phyloP scores from a whole-genome alignment of 768 basidiomycete species.

The Coprinopsis marcescibilis region DNA sequence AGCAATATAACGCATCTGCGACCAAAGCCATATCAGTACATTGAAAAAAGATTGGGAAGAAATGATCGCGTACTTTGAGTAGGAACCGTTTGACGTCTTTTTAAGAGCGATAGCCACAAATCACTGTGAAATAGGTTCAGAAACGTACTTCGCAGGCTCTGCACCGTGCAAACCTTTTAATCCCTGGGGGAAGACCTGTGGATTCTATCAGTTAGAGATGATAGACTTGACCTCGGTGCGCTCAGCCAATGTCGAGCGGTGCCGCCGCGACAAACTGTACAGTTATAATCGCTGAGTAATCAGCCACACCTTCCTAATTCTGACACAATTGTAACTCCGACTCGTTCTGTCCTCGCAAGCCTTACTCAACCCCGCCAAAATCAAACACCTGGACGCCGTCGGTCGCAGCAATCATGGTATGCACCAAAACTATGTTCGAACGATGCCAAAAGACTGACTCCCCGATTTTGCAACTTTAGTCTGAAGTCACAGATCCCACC shows the following conservation, averaged over 20 bases:
- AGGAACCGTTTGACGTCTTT: conserved; percentile 14
- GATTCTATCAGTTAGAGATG: conserved; percentile 75
- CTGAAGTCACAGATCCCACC: conserved; percentile 90
- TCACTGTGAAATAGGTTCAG: conserved; percentile 45
- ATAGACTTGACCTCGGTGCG: neutral
- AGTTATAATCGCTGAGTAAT: conserved; percentile 45
- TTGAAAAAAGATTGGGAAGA: conserved; percentile 1
- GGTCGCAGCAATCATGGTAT: conserved; percentile 39
- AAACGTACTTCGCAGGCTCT: conserved; percentile 1
- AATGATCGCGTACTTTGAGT: conserved; percentile 18
- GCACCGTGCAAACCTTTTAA: conserved; percentile 57
- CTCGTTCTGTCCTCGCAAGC: conserved; percentile 10
- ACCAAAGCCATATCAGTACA: conserved; percentile 1
- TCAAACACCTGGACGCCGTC: conserved; percentile 33
- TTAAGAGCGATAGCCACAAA: conserved; percentile 81
- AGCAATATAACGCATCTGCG: conserved; percentile 87
- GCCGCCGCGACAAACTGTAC: conserved; percentile 41
- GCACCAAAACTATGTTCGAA: conserved; percentile 17
- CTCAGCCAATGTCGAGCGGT: neutral
- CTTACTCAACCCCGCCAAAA: conserved; percentile 19
- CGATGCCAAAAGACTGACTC: neutral
- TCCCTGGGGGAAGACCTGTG: conserved; percentile 90
- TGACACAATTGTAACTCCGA: conserved; percentile 26
- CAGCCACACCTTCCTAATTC: conserved; percentile 34
- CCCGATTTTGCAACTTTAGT: conserved; percentile 34